Percentiles rank a stretch among this genome's conserved stretches.
Conservation (phyloP, 768 basidiomycete genomes). For the Suillus subluteus region DNA sequence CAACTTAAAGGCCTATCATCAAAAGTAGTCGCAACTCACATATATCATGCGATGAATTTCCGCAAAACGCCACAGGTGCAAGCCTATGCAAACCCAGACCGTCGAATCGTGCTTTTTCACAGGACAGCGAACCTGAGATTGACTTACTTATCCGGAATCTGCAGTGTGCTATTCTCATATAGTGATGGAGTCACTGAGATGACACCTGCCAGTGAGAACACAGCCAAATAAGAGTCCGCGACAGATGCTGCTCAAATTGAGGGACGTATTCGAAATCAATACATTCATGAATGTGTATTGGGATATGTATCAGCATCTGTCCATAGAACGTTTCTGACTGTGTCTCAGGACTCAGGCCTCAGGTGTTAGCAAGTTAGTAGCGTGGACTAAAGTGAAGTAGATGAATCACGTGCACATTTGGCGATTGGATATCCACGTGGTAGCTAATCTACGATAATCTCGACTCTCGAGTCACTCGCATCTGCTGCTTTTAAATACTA, state of each 20-base stretch:
- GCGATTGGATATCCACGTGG: conserved; percentile 7
- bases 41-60: background rate
- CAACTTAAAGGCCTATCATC: background rate
- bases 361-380: too few species aligned
- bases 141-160: background rate
- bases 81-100: too few species aligned
- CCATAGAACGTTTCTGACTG: too few species aligned
- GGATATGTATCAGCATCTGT: too few species aligned
- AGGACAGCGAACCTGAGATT: background rate
- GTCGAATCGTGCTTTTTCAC: background rate
- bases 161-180: background rate
- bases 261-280: too few species aligned
- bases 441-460: background rate
- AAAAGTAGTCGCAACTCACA: background rate
- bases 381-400: too few species aligned
- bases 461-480: background rate
- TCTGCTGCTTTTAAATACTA: background rate
- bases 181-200: background rate
- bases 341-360: too few species aligned
- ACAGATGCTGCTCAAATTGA: too few species aligned
- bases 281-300: too few species aligned
- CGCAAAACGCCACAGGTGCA: background rate
- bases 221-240: too few species aligned
- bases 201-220: too few species aligned
- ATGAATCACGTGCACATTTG: background rate